These are phyloP conservation scores for Suhomyces coccinellae DNA, from an alignment of 1,139 yeast species.

Conservation along the genomic window DNA sequence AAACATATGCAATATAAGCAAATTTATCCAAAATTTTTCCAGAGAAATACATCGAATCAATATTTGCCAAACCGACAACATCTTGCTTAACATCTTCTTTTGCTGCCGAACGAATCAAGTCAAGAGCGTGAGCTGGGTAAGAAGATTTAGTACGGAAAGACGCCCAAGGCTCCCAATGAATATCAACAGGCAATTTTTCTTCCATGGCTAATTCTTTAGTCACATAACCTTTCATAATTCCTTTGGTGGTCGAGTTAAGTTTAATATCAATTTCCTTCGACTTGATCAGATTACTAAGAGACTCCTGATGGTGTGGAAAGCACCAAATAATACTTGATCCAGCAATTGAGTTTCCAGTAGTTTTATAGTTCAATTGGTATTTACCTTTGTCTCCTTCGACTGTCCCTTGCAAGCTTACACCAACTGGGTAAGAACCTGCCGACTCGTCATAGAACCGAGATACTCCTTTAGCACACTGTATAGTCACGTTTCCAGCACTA, in stretches of 20 bases:
- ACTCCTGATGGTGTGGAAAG: constrained; percentile 68
- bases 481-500: constrained; percentile 26
- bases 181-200: constrained; percentile 50
- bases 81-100: constrained; percentile 52
- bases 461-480: constrained; percentile 49
- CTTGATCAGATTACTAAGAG: constrained; percentile 29
- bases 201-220: constrained; percentile 51
- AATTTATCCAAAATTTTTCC: constrained; percentile 76
- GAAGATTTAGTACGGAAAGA: constrained; percentile 29
- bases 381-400: constrained; percentile 27
- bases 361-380: constrained; percentile 32
- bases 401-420: constrained; percentile 28
- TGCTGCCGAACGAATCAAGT: constrained; percentile 50
- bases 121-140: constrained; percentile 41
- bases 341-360: constrained; percentile 31
- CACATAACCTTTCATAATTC: constrained; percentile 59
- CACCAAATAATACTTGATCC: constrained; percentile 46
- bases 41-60: constrained; percentile 73
- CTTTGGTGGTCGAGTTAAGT: constrained; percentile 69
- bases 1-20: constrained; percentile 67
- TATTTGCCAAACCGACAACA: constrained; percentile 56
- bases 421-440: constrained; percentile 43
- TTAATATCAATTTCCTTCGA: constrained; percentile 34
- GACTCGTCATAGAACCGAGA: constrained; percentile 50
- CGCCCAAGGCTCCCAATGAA: constrained; percentile 63